Percentiles rank a stretch among this genome's conserved stretches.
Evolutionary conservation across 2,329 filamentous ascomycete species (phyloP).

Genomic region (Nemania sp.): DNA sequence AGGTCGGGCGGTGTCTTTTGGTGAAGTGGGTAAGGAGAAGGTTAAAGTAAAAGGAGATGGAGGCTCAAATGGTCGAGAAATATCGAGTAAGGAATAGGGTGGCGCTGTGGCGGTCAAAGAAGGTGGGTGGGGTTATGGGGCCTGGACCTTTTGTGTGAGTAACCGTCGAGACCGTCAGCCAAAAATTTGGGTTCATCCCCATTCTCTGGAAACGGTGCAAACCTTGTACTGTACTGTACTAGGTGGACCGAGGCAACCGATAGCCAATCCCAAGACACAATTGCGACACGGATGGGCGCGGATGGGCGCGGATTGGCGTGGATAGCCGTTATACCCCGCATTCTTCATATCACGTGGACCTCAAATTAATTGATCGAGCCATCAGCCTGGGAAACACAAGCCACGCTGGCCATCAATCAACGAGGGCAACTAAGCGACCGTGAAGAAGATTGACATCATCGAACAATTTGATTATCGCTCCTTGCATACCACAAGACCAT

Average conservation of each 20-base stretch:
- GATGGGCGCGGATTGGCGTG: no score
- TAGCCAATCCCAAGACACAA: slow-evolving; percentile 8
- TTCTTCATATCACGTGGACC: slow-evolving; percentile 23
- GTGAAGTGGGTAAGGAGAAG: not conserved
- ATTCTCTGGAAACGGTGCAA: slow-evolving; percentile 35
- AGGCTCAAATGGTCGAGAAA: slow-evolving; percentile 31
- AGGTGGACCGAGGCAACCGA: not conserved
- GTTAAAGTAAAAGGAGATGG: slow-evolving; percentile 11
- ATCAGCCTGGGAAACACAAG: not conserved
- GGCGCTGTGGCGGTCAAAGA: slow-evolving; percentile 41
- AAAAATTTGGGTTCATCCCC: not conserved
- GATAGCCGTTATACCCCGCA: slow-evolving; percentile 27
- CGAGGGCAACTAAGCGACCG: not conserved
- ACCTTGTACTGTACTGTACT: not conserved
- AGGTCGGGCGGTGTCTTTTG: no score
- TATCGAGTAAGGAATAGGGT: slow-evolving; percentile 3
- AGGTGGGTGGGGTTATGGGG: no score
- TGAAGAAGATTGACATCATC: not conserved
- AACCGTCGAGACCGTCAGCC: not conserved
- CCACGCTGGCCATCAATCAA: not conserved
- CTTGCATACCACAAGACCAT: not conserved
- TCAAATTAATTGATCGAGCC: slow-evolving; percentile 22
- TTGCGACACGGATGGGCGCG: slow-evolving; percentile 8
- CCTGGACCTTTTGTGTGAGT: slow-evolving; percentile 5
- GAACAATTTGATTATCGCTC: not conserved